Base-by-base conservation (phyloP, 129 eudicot species). In the Saussurea involucrata region DNA sequence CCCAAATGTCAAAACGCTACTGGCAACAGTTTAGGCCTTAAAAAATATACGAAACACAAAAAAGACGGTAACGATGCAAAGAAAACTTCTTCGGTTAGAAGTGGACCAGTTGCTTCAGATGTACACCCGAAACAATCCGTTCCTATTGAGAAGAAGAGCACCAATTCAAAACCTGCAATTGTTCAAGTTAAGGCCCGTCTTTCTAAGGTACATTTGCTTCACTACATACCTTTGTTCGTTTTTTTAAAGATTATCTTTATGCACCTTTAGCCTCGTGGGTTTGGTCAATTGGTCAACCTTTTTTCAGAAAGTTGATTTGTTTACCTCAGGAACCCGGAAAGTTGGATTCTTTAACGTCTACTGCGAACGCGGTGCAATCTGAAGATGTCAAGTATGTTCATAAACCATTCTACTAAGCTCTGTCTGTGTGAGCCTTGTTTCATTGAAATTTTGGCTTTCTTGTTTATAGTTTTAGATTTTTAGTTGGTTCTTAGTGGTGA, bases 341-440 rank as follows among this genome's bases (percentile, higher is more conserved):
- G 58, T 73, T 83, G 63, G 84, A 84, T 68, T 74, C 85, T 53
- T 58, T 66, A 55, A 78, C 86, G 29, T 73, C 89, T 53, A 67
- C 79, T 37, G 81, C 72, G 24, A 78, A 87, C 63, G 73, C 42
- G 69, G 75, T 73, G 66, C 82, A 79, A 40, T 66, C 84, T 69
- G 89, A 90, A 78, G 90, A 74, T 80, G 83, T 74, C 53, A 58
- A 24, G 98, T 93, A 90, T 63, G 98, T 85, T 76, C 71, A 36
- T 36, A 32, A 32, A 22, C 34, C 63, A 58, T 73, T 27, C 75
- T 63, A 46, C 65, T 25, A 17, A 72, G 22, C 55, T 83, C 70
- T 83, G 63, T 69, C 60, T 15, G 7, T n/a, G 34, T n/a, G 69
- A 76, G 28, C 44, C 78, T 72, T 74, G 68, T 75, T 13, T 69